Conservation (phyloP, 1,284 basidiomycete genomes). For the Cutaneotrichosporon sp. region DNA sequence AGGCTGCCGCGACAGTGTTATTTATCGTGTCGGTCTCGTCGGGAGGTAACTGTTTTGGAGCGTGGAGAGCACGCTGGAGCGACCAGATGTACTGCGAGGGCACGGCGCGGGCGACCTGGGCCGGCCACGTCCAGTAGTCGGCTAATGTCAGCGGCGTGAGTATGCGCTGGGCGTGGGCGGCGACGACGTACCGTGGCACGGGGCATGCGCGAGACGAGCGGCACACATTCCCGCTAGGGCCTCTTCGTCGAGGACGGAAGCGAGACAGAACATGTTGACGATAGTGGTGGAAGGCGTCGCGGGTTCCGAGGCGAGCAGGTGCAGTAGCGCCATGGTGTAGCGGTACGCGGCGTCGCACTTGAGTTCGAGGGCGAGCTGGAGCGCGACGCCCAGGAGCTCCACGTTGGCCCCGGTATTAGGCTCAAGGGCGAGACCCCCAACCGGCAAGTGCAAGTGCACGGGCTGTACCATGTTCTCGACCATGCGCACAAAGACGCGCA, state of each 20-base stretch:
- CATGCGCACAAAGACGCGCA: no score
- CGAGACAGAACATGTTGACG: background rate
- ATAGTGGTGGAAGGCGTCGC: background rate
- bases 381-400: background rate
- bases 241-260: constrained; percentile 2
- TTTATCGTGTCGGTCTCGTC: background rate
- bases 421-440: no score
- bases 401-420: background rate
- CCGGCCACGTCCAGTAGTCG: background rate
- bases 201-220: background rate
- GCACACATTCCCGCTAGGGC: background rate
- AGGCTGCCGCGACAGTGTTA: background rate
- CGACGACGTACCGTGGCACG: background rate
- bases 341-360: background rate
- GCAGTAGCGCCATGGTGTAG: background rate
- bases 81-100: background rate
- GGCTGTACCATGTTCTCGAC: no score
- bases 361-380: background rate
- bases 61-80: background rate
- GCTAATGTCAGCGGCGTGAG: background rate
- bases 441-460: no score
- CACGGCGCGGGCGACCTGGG: background rate
- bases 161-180: no score
- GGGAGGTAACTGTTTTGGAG: background rate
- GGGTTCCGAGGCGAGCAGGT: no score